These are phyloP conservation scores for Boletus fagicola DNA, from an alignment of 768 basidiomycete genomes.

Conservation along the genomic window DNA sequence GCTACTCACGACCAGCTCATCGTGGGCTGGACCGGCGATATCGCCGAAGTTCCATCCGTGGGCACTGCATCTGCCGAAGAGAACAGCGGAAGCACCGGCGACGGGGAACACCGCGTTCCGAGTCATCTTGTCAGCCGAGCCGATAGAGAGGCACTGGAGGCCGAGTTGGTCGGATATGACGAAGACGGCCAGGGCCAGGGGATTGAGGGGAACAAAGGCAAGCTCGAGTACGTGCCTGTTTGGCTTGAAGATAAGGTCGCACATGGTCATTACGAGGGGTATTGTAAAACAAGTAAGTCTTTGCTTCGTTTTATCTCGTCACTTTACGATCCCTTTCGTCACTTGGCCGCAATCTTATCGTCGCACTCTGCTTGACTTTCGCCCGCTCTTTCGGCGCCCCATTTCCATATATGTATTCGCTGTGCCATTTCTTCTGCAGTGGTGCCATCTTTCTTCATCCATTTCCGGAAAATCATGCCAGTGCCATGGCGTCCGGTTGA, in stretches of 20 bases:
- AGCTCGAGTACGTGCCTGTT: slow-evolving; percentile 80
- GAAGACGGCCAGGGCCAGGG: slow-evolving; percentile 45
- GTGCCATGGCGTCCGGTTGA: slow-evolving; percentile 2
- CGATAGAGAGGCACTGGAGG: slow-evolving; percentile 66
- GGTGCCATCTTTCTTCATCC: background rate
- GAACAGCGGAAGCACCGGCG: slow-evolving; percentile 5
- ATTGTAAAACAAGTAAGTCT: slow-evolving; percentile 91
- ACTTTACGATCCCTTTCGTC: background rate
- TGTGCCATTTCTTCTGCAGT: slow-evolving; percentile 4
- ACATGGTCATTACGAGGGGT: slow-evolving; percentile 94
- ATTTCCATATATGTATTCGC: slow-evolving; percentile 14
- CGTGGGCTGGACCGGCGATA: slow-evolving; percentile 93
- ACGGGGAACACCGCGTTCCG: slow-evolving; percentile 41
- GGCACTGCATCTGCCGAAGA: slow-evolving; percentile 29
- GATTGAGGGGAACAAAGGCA: slow-evolving; percentile 42
- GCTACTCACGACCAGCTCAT: slow-evolving; percentile 87
- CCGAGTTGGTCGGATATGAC: slow-evolving; percentile 58
- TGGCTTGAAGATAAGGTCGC: slow-evolving; percentile 89
- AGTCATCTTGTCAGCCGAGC: slow-evolving; percentile 51
- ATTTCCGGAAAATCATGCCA: slow-evolving; percentile 3
- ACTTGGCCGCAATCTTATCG: slow-evolving; percentile 12
- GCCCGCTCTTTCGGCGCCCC: slow-evolving; percentile 2
- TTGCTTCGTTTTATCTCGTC: background rate
- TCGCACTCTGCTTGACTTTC: background rate
- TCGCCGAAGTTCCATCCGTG: slow-evolving; percentile 49